A percentile compares a stretch with the other conserved stretches of the same genome.
These are phyloP conservation scores for Pseudogymnoascus sp. DNA, from an alignment of 2,329 filamentous ascomycete genomes.

Conservation along the genomic window DNA sequence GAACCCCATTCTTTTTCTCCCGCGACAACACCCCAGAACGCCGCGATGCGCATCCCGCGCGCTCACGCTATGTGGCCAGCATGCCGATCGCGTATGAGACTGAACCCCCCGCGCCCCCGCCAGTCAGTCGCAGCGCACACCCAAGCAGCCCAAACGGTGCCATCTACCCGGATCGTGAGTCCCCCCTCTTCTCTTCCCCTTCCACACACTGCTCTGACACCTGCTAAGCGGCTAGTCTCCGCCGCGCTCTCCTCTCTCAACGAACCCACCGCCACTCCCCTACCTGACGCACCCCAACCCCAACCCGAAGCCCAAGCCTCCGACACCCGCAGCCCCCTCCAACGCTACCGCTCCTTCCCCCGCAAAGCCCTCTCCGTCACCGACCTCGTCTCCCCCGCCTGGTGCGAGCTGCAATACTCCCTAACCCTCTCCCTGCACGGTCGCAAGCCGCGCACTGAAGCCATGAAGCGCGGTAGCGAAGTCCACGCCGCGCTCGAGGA, in stretches of 20 bases:
- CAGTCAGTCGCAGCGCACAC: conserved; percentile 5
- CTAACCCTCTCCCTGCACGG: conserved; percentile 76
- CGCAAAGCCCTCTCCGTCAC: conserved; percentile 77
- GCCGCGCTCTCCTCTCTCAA: background rate
- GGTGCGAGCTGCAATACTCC: conserved; percentile 94
- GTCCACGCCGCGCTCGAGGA: conserved; percentile 81
- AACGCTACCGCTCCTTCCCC: conserved; percentile 69
- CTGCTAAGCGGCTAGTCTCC: conserved; percentile 50
- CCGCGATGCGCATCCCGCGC: background rate
- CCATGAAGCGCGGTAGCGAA: conserved; percentile 74
- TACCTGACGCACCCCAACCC: conserved; percentile 2
- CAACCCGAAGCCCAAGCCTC: conserved; percentile 3
- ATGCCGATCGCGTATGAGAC: background rate
- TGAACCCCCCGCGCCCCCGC: background rate
- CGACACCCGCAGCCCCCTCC: conserved; percentile 54
- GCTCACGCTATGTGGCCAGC: background rate
- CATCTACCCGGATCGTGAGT: conserved; percentile 47
- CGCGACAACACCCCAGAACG: conserved; percentile 16
- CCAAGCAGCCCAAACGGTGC: conserved; percentile 22
- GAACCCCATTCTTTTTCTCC: conserved; percentile 12
- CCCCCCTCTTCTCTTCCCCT: background rate
- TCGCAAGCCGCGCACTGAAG: conserved; percentile 62
- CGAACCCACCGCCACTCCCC: background rate
- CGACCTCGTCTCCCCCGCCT: conserved; percentile 79
- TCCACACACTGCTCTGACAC: conserved; percentile 45